phyloP scores from a whole-genome alignment of 495 filamentous ascomycete species.

The Cladorrhinum samala region DNA sequence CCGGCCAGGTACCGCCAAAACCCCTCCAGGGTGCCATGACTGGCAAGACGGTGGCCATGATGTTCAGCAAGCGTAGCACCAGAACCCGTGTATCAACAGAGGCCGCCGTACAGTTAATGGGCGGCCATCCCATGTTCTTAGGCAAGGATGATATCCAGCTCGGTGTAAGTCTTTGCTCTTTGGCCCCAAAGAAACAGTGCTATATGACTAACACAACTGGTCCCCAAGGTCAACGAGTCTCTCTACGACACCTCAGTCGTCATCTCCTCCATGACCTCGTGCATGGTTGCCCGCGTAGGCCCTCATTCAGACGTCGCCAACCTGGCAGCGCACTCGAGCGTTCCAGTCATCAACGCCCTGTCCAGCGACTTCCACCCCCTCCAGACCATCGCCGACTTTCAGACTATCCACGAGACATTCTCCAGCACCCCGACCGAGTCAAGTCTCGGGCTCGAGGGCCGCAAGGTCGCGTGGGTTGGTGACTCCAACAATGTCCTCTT shows the following conservation, averaged over 20 bases:
- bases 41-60: constrained; percentile 84
- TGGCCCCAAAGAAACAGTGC: not conserved
- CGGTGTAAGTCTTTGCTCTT: constrained; percentile 51
- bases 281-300: constrained; percentile 83
- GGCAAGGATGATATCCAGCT: constrained; percentile 93
- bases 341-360: constrained; percentile 93
- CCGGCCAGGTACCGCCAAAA: constrained; percentile 36
- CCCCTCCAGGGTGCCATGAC: constrained; percentile 43
- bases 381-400: constrained; percentile 86
- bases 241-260: constrained; percentile 83
- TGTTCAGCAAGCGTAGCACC: constrained; percentile 92
- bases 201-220: constrained; percentile 8
- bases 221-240: constrained; percentile 72
- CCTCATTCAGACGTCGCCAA: constrained; percentile 74
- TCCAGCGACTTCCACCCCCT: constrained; percentile 85
- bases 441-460: constrained; percentile 65
- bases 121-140: constrained; percentile 93
- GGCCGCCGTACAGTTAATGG: constrained; percentile 71
- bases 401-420: constrained; percentile 80
- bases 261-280: constrained; percentile 86
- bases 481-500: constrained; percentile 97
- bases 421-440: constrained; percentile 25
- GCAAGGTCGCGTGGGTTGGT: constrained; percentile 93
- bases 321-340: constrained; percentile 71
- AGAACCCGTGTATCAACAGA: constrained; percentile 90